Evolutionary conservation across 2,329 filamentous ascomycete genomes (phyloP).

Genomic region (Cercospora sp.): DNA sequence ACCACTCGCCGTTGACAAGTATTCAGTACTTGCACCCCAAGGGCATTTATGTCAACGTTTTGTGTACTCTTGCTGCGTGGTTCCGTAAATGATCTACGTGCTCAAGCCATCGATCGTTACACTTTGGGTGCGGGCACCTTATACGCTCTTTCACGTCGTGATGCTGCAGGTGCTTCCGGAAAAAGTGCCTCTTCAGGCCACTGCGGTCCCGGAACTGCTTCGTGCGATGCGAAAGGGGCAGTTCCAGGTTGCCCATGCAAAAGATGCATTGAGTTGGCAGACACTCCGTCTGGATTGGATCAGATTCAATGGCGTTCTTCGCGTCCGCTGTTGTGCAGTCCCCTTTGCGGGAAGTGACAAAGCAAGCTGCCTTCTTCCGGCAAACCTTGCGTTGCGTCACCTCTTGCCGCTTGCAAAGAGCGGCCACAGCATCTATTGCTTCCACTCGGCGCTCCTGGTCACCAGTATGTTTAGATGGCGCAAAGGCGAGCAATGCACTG

Average conservation of each 20-base stretch:
- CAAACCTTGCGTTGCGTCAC: neutral
- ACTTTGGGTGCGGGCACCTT: neutral
- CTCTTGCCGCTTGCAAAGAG: neutral
- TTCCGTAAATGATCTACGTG: neutral
- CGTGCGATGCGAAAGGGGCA: too few species aligned
- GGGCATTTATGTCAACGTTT: neutral
- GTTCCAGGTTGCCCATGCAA: neutral
- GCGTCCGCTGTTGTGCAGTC: too few species aligned
- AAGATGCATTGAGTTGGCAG: neutral
- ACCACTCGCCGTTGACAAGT: neutral
- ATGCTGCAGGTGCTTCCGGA: neutral
- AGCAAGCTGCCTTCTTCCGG: neutral
- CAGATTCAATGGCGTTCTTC: too few species aligned
- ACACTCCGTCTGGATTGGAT: neutral
- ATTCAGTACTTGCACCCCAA: neutral
- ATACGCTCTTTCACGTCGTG: neutral
- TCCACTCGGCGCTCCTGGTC: neutral
- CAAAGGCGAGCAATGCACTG: neutral
- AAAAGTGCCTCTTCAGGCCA: neutral
- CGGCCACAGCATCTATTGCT: neutral
- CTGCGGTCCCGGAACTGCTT: too few species aligned
- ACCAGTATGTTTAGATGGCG: neutral
- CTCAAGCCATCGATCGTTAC: neutral
- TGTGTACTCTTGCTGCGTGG: neutral
- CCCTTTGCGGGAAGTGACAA: too few species aligned